Percentiles rank a stretch among this genome's conserved stretches.
Conservation (phyloP, 805 yeast species). For the Geotrichum ghanense region DNA sequence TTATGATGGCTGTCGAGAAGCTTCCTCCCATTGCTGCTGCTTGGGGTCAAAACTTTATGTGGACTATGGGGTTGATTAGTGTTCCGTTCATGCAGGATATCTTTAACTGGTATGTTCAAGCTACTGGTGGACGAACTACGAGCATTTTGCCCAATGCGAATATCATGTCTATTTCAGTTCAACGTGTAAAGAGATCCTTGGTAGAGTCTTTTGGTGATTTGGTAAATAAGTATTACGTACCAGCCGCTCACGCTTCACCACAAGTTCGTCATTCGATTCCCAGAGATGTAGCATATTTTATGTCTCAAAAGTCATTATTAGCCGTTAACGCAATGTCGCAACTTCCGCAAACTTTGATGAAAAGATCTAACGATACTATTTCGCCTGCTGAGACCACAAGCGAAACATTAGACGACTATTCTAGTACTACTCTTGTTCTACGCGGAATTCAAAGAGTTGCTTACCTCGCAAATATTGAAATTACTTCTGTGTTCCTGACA, state of each 20-base stretch:
- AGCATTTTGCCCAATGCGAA: conserved; percentile 55
- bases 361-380: conserved; percentile 5
- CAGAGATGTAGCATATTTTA: conserved; percentile 2
- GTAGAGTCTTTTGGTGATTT: conserved; percentile 3
- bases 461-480: conserved; percentile 71
- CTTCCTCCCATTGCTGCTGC: conserved; percentile 97
- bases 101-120: conserved; percentile 87
- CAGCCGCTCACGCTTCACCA: not conserved
- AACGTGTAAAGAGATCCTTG: conserved; percentile 33
- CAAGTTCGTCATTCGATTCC: not conserved
- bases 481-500: conserved; percentile 77
- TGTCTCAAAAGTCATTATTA: not conserved
- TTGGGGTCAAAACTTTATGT: conserved; percentile 93
- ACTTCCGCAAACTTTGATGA: conserved; percentile 4
- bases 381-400: conserved; percentile 17
- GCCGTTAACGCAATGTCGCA: not conserved
- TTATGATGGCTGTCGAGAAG: conserved; percentile 89
- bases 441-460: conserved; percentile 92
- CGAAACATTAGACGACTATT: conserved; percentile 49
- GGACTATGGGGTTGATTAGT: conserved; percentile 89
- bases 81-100: conserved; percentile 68
- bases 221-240: not conserved
- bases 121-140: conserved; percentile 86
- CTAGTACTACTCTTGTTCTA: conserved; percentile 63
- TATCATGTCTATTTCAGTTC: conserved; percentile 74